Conservation (phyloP, 495 filamentous ascomycete species). For the Penicillium desertorum region DNA sequence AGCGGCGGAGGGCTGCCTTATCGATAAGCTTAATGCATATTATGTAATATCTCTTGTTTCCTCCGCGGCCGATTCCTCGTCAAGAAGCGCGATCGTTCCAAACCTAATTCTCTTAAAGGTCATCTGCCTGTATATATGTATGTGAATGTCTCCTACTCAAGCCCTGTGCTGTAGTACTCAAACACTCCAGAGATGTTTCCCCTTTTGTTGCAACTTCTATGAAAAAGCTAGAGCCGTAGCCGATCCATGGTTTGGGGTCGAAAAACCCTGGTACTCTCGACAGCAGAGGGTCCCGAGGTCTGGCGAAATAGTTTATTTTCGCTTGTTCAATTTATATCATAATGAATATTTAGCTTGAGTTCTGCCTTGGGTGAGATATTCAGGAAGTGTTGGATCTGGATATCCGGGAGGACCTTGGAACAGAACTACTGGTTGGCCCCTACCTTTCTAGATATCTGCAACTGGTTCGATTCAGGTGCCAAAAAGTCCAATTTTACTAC, state of each 20-base stretch:
- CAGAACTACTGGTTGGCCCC: not conserved
- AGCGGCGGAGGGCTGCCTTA: constrained; percentile 34
- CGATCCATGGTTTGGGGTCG: constrained; percentile 13
- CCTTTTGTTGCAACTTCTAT: not conserved
- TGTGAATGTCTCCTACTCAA: not conserved
- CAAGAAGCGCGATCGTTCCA: not conserved
- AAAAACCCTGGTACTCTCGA: constrained; percentile 2
- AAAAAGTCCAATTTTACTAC: not conserved
- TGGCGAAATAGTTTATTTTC: not conserved
- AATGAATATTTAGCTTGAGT: not conserved
- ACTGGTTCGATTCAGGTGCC: not conserved
- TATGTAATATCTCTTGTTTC: constrained; percentile 14
- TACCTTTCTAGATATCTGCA: not conserved
- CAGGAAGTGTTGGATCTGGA: not conserved
- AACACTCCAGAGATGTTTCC: not conserved
- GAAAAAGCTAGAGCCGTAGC: not conserved
- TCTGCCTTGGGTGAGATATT: not conserved
- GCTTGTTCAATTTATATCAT: no score
- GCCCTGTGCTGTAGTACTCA: not conserved
- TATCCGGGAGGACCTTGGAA: not conserved
- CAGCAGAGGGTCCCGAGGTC: not conserved
- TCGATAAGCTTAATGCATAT: constrained; percentile 49
- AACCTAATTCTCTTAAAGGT: not conserved
- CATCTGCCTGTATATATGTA: not conserved
- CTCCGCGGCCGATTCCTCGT: not conserved